Evolutionary conservation across 768 basidiomycete genomes (phyloP).

Genomic region (Trametes gibbosa): DNA sequence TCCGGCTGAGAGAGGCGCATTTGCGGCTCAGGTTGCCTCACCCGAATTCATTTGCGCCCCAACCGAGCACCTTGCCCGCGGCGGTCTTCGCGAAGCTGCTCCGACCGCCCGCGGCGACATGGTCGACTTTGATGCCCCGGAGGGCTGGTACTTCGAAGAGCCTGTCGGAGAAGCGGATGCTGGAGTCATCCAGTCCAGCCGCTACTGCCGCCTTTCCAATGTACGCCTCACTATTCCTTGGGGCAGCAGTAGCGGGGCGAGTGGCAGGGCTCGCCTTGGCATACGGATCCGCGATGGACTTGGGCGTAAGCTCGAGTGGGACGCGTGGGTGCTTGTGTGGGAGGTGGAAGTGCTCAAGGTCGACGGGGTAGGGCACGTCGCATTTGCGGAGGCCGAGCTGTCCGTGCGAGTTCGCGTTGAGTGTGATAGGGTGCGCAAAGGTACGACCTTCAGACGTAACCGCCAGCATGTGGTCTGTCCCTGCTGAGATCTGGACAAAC

Average conservation of each 20-base stretch:
- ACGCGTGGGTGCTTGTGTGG: constrained; percentile 32
- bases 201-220: constrained; percentile 25
- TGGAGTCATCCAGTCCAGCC: constrained; percentile 33
- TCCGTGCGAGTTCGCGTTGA: constrained; percentile 73
- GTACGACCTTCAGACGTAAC: constrained; percentile 72
- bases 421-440: constrained; percentile 73
- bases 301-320: constrained; percentile 56
- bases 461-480: constrained; percentile 69
- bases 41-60: constrained; percentile 90
- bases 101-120: constrained; percentile 69
- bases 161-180: constrained; percentile 62
- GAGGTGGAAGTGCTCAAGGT: constrained; percentile 20
- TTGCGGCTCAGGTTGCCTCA: constrained; percentile 29
- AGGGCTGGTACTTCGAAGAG: constrained; percentile 79
- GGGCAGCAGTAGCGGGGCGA: constrained; percentile 29
- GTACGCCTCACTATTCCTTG: constrained; percentile 22
- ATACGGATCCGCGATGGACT: constrained; percentile 50
- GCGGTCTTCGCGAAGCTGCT: constrained; percentile 72
- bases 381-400: constrained; percentile 80
- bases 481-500: constrained; percentile 71
- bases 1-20: background rate
- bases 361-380: constrained; percentile 40
- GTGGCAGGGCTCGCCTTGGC: constrained; percentile 43
- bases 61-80: constrained; percentile 75
- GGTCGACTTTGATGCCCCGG: constrained; percentile 56